Conservation (phyloP, 2,329 filamentous ascomycete species). For the Basipetospora sp. region DNA sequence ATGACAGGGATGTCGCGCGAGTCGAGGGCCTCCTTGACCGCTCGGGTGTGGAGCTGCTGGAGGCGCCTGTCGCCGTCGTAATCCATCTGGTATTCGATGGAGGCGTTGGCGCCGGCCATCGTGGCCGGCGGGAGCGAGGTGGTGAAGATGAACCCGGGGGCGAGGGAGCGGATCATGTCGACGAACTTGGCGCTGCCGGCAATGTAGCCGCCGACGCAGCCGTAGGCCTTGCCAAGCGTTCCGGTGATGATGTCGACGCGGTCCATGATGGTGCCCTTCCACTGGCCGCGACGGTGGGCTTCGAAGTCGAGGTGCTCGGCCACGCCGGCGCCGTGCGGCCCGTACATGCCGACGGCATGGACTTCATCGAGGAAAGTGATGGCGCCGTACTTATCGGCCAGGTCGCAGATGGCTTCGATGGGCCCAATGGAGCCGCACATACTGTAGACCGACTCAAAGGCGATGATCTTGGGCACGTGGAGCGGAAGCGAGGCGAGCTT, state of each 20-base stretch:
- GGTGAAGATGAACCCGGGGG: conserved; percentile 97
- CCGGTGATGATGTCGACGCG: conserved; percentile 95
- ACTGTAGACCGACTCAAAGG: conserved; percentile 96
- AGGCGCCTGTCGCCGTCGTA: conserved; percentile 77
- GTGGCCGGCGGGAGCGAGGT: conserved; percentile 89
- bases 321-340: conserved; percentile 84
- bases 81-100: conserved; percentile 84
- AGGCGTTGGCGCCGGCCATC: conserved; percentile 83
- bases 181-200: conserved; percentile 76
- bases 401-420: conserved; percentile 87
- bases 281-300: conserved; percentile 59
- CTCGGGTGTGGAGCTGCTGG: conserved; percentile 90
- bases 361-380: conserved; percentile 98
- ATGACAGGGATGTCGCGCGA: conserved; percentile 85
- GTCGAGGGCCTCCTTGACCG: conserved; percentile 72
- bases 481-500: conserved; percentile 80
- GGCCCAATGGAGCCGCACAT: conserved; percentile 98
- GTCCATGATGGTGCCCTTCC: conserved; percentile 79
- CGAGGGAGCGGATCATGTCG: conserved; percentile 84
- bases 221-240: conserved; percentile 93
- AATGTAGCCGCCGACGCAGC: conserved; percentile 95
- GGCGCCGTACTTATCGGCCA: conserved; percentile 94
- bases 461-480: conserved; percentile 88
- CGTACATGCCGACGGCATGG: conserved; percentile 98
- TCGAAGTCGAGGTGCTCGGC: conserved; percentile 95